phyloP scores from a whole-genome alignment of 768 basidiomycete species.

The Amanita fuliginea region DNA sequence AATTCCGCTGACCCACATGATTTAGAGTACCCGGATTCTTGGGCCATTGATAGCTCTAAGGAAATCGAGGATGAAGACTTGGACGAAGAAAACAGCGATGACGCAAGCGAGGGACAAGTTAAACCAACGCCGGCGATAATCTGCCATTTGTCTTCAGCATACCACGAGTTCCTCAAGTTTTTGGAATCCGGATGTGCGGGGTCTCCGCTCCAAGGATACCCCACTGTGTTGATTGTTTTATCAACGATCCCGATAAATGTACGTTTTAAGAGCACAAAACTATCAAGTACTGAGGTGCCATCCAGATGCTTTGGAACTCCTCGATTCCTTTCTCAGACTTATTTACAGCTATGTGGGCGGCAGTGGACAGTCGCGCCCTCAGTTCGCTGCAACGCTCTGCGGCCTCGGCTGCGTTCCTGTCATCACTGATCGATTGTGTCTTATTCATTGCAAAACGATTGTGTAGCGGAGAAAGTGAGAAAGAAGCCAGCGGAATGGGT shows the following conservation, averaged over 20 bases:
- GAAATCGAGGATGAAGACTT: conserved; percentile 21
- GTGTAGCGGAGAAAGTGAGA: neutral
- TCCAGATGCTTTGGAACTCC: neutral
- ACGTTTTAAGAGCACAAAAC: conserved; percentile 13
- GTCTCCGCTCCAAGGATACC: conserved; percentile 71
- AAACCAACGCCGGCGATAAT: neutral
- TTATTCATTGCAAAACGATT: conserved; percentile 41
- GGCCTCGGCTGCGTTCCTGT: conserved; percentile 54
- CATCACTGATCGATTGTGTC: conserved; percentile 60
- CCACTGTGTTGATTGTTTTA: conserved; percentile 66
- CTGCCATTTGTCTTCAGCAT: conserved; percentile 31
- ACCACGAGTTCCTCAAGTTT: conserved; percentile 68
- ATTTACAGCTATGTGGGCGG: conserved; percentile 77
- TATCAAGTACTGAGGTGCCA: neutral
- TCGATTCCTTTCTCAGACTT: conserved; percentile 32
- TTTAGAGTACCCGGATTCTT: conserved; percentile 54
- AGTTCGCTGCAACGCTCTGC: conserved; percentile 41
- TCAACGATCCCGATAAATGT: conserved; percentile 71
- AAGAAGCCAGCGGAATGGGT: neutral
- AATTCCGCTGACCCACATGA: neutral
- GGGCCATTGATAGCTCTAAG: conserved; percentile 36
- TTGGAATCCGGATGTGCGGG: conserved; percentile 73
- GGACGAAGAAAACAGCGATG: conserved; percentile 19
- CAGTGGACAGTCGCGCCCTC: conserved; percentile 57
- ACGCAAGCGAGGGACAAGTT: conserved; percentile 1